A percentile compares a stretch with the other conserved stretches of the same genome.
phyloP scores from a whole-genome alignment of 306 rosid species.

The Sesbania bispinosa region DNA sequence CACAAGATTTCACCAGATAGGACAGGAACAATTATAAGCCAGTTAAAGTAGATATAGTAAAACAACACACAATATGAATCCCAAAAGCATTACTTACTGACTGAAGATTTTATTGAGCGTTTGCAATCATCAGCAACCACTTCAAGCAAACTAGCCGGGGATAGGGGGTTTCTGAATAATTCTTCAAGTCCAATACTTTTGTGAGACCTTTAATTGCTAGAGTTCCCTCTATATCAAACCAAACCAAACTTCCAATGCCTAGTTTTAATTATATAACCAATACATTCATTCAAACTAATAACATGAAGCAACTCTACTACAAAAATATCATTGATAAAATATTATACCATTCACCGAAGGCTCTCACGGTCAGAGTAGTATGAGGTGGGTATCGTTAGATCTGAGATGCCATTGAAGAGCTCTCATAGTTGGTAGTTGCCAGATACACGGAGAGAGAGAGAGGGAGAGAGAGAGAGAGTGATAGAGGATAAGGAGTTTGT shows the following conservation, averaged over 20 bases:
- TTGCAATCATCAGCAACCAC: slow-evolving; percentile 79
- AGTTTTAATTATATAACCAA: neutral
- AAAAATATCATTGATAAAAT: neutral
- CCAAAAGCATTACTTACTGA: slow-evolving; percentile 52
- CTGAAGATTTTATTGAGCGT: slow-evolving; percentile 78
- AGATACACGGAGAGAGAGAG: too few relatives aligned
- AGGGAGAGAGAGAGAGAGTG: too few relatives aligned
- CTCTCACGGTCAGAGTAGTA: too few relatives aligned
- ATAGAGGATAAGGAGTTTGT: too few relatives aligned
- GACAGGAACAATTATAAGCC: neutral
- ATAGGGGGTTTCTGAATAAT: slow-evolving; percentile 45
- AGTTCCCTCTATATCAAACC: slow-evolving; percentile 41
- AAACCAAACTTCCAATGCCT: slow-evolving; percentile 5
- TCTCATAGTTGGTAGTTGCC: too few relatives aligned
- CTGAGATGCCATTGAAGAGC: too few relatives aligned
- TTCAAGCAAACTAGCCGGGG: slow-evolving; percentile 63
- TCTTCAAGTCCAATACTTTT: slow-evolving; percentile 49
- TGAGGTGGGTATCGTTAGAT: too few relatives aligned
- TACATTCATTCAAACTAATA: slow-evolving; percentile 5
- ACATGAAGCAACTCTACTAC: slow-evolving; percentile 24
- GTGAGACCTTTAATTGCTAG: slow-evolving; percentile 53
- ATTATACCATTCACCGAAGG: slow-evolving; percentile 48
- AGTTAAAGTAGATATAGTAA: neutral
- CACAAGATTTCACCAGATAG: neutral
- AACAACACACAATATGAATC: neutral